Evolutionary conservation across 1,284 basidiomycete species (phyloP), one percentile per base, ranked within the genome.

Genomic region (Neonothopanus nambi): DNA sequence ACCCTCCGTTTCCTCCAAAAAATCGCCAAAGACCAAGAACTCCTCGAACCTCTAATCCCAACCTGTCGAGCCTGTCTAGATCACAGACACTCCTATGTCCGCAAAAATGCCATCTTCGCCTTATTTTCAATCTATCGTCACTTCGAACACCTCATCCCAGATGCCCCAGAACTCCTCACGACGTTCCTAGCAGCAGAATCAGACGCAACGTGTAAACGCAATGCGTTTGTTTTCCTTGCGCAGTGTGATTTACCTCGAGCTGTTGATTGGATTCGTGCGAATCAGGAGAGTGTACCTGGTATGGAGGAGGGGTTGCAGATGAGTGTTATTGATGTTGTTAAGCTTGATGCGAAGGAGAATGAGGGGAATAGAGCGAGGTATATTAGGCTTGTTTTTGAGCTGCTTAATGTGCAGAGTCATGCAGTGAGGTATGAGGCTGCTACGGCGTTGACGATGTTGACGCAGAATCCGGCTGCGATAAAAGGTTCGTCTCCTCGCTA

Each of bases 371-470:
- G 87, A 60, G 92, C 93, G 37, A 85, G 90, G 61, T 98, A 96
- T 77, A 97, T 99, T 66, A 86, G 94, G 40, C 85, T 85, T 69
- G 95, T 99, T 67, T 97, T 95, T 55, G 95, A 98, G 68, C 81
- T 99, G n/a, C 81, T 99, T 55, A 91, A 91, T 64, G 89, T 91
- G 7, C 78, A 91, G 0, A 96, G 93, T 13, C 92, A 96, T 69
- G 92, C 95, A 3, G 96, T 99, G 64, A 98, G 98, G 71, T 99
- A 99, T 67, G 96, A 99, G 68, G 95, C 97, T 8, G 96, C 97
- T 1, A 95, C 91, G 6, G 98, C 93, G 3, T 81, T 99, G 46
- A 98, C 96, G 0, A 89, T 91, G 2, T 80, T 99, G 44, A 98
- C 96, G 0, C 93, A 97, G 72, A 98, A 97, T 69, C 89, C 95